Percentiles rank a stretch among this genome's conserved stretches.
These are phyloP conservation scores for Withania somnifera DNA, from an alignment of 305 asterid species.

Conservation along the genomic window DNA sequence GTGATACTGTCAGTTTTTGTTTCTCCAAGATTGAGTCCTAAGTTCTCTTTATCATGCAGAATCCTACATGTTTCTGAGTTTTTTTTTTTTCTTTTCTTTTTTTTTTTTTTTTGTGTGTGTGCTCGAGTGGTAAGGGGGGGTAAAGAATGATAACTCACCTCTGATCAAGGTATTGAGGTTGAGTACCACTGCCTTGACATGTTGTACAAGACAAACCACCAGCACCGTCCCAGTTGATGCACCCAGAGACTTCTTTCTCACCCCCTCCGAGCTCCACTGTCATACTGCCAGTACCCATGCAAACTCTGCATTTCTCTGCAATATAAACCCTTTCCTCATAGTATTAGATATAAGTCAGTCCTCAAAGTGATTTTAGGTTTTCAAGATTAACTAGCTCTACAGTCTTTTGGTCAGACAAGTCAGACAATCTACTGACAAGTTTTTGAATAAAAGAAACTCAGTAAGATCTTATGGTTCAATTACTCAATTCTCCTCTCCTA, in stretches of 20 bases:
- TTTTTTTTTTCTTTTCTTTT: too few species aligned
- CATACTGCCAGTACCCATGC: slow-evolving; percentile 73
- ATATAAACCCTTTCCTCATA: background rate
- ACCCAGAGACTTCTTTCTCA: slow-evolving; percentile 66
- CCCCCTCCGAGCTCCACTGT: slow-evolving; percentile 77
- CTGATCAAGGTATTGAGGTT: slow-evolving; percentile 96
- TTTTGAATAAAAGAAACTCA: background rate
- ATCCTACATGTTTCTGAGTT: background rate
- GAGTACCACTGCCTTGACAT: slow-evolving; percentile 97
- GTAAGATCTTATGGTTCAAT: background rate
- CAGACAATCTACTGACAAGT: background rate
- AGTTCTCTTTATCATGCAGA: background rate
- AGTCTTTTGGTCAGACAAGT: background rate
- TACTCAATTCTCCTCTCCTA: background rate
- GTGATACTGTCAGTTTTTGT: background rate
- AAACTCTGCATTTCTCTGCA: slow-evolving; percentile 82
- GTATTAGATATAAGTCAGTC: background rate
- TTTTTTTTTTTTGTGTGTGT: too few species aligned
- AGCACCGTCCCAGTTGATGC: slow-evolving; percentile 80
- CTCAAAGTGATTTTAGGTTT: background rate
- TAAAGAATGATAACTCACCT: slow-evolving; percentile 31
- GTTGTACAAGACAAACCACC: slow-evolving; percentile 93
- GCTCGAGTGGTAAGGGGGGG: background rate
- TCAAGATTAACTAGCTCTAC: background rate
- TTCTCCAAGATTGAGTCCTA: background rate